Base-by-base conservation (phyloP, 192 early-diverging fungal genomes). In the Podila epigama region DNA sequence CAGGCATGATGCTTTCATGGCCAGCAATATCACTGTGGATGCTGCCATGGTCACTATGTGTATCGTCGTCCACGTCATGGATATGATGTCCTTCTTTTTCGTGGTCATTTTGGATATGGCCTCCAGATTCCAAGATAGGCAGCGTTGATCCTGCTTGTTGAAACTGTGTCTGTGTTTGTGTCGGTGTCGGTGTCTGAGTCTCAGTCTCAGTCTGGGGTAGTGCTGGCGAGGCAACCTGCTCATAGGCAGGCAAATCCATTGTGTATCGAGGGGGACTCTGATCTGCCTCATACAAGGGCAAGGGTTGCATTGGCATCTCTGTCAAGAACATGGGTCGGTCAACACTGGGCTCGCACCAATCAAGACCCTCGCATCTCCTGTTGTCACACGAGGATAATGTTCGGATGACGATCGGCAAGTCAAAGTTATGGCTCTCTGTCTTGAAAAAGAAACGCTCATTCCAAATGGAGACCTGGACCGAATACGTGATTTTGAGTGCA, bases 381-480 rank as follows among this genome's bases (percentile, higher is more conserved):
- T 77, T 77, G 56, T 77, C 73, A 28, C 73, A 77, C 29, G 73
- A 77, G 5, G 73, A 66, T 44, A 77, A 41, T 25, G 73, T 77
- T 56, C 73, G 31, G 60, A 77, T 68, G 4, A 68, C 66, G 25
- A 77, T 77, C 3, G 73, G 73, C 16, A 77, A 32, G 28, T 68
- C 73, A 44, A 77, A 77, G 27, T 77, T 77, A 29, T 77, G 73
- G 32, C 73, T 77, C 34, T 77, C 73, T 7, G 73, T 77, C 51
- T 77, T 77, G 55, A 77, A 68, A 34, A 77, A 77, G 51, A 77
- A 77, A 13, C 73, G 66, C 32, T 77, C 73, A 40, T 77, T 77
- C 73, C 73, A 77, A 36, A 77, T 77, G 12, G 73, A 77, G 16
- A 77, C 73, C 35, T 77, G 73, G 18, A 77, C 73, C 5, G 73